Evolutionary conservation across 805 yeast genomes (phyloP), one percentile per base, ranked within the genome.

Genomic region (Cyberlindnera veronae): DNA sequence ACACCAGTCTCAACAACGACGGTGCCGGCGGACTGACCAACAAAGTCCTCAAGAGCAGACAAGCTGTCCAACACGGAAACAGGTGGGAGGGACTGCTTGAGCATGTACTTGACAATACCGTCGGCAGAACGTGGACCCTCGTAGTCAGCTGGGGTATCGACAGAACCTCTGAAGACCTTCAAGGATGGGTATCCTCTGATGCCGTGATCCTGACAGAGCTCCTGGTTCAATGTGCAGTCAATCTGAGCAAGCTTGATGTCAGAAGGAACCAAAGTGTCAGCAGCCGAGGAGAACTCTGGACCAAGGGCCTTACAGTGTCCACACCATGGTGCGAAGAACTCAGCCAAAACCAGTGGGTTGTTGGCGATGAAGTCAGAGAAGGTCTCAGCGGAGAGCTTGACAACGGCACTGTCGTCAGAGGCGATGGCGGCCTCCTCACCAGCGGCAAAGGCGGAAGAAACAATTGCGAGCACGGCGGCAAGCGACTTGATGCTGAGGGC

Each of bases 291-390:
- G 52, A 74, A 85, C 63, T 87, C 82, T 26, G 96, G 96, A 11
- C 88, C 95, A 50, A 87, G 68, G 36, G 75, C 76, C 71, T 90
- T 88, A 74, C 97, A 90, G 69, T 90, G 93, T 14, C 96, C 96
- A 73, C 97, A 90, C 97, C 98, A 91, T 61, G 97, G 95, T 14
- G 95, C 95, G 62, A 82, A 87, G 66, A 87, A 87, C 66, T 87
- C 95, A 16, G 91, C 84, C 47, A 87, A 67, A 17, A 87, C 95
- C 51, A 90, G 71, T 26, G 88, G 84, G 68, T 90, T 84, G 41
- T 73, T 77, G 35, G 68, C 64, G 49, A 91, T 65, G 63, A 85
- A 87, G 13, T 71, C 62, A 42, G 75, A 74, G 61, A 86, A 91
- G 44, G 74, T 74, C 28, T 72, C 79, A 16, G 80, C 66, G 28